Evolutionary conservation across 768 basidiomycete species (phyloP).

Genomic region (Nidula microcarpa): DNA sequence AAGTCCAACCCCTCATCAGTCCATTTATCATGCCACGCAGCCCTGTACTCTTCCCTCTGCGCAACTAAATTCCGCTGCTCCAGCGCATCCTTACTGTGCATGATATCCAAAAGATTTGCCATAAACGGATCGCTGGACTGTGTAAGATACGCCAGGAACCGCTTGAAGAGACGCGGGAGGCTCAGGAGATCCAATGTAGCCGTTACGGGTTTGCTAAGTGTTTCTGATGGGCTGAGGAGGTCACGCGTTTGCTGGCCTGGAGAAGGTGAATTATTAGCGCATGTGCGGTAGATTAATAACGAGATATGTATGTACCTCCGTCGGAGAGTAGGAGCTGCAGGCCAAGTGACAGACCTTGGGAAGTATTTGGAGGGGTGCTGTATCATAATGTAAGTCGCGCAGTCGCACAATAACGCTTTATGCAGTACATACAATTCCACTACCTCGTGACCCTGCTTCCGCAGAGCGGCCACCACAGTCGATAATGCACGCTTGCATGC

Average conservation of each 20-base stretch:
- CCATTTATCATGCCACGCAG: conserved; percentile 44
- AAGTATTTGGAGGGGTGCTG: conserved; percentile 42
- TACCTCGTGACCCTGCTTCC: conserved; percentile 60
- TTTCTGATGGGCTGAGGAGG: conserved; percentile 26
- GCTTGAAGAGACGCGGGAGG: conserved; percentile 31
- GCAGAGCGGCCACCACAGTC: conserved; percentile 47
- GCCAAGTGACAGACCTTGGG: conserved; percentile 47
- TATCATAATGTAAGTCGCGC: not conserved
- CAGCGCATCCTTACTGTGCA: conserved; percentile 43
- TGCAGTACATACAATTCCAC: conserved; percentile 49
- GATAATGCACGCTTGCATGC: conserved; percentile 58
- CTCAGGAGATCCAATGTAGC: conserved; percentile 18
- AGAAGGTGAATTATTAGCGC: not conserved
- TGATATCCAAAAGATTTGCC: conserved; percentile 30
- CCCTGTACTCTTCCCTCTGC: conserved; percentile 38
- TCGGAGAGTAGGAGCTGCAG: conserved; percentile 57
- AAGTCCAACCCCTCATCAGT: conserved; percentile 54
- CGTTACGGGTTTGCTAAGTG: conserved; percentile 18
- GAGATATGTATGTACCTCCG: conserved; percentile 33
- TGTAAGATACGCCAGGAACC: conserved; percentile 27
- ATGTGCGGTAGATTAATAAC: not conserved
- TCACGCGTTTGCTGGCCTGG: conserved; percentile 42
- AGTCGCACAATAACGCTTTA: not conserved
- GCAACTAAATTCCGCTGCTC: conserved; percentile 50
- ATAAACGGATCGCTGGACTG: conserved; percentile 36